Percentiles rank a stretch among this genome's conserved stretches.
These are phyloP conservation scores for Lasiodiplodia theobromae DNA, from an alignment of 2,329 filamentous ascomycete genomes.

Conservation along the genomic window DNA sequence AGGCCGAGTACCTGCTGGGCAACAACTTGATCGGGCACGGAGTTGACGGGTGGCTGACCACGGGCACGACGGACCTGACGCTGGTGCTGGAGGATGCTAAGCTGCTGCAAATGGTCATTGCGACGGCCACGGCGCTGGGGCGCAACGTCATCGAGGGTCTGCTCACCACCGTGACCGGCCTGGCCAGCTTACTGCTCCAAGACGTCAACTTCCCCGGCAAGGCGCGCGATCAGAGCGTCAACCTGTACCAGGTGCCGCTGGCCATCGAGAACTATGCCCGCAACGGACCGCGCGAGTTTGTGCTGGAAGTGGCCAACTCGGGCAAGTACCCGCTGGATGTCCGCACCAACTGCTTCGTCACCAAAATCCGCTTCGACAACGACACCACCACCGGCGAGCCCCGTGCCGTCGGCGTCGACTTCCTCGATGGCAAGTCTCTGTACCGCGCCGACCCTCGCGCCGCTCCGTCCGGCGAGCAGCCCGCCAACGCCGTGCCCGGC, in stretches of 20 bases:
- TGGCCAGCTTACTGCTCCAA: constrained; percentile 36
- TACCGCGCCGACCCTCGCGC: constrained; percentile 49
- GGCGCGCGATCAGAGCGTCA: constrained; percentile 55
- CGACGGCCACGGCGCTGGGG: constrained; percentile 60
- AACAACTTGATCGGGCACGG: constrained; percentile 32
- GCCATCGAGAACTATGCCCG: constrained; percentile 57
- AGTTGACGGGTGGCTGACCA: constrained; percentile 51
- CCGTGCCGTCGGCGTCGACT: constrained; percentile 55
- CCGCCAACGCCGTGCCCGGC: constrained; percentile 41
- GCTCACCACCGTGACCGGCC: constrained; percentile 52
- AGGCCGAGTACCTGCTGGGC: constrained; percentile 59
- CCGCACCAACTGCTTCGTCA: constrained; percentile 67
- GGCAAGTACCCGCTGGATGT: constrained; percentile 65
- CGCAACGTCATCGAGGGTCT: constrained; percentile 42
- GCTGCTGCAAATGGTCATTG: constrained; percentile 60
- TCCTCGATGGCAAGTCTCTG: constrained; percentile 48
- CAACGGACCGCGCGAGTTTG: constrained; percentile 63
- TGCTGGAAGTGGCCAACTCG: constrained; percentile 58
- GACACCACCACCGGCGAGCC: constrained; percentile 63
- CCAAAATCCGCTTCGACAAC: constrained; percentile 68
- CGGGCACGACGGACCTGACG: constrained; percentile 59
- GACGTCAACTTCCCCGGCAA: constrained; percentile 60
- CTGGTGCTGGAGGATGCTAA: constrained; percentile 61
- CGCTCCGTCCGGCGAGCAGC: constrained; percentile 38
- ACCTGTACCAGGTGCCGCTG: constrained; percentile 66